Percentiles rank a stretch among this genome's conserved stretches.
These are phyloP conservation scores for Trichoderma sp. DNA, from an alignment of 2,329 filamentous ascomycete species.

Conservation along the genomic window DNA sequence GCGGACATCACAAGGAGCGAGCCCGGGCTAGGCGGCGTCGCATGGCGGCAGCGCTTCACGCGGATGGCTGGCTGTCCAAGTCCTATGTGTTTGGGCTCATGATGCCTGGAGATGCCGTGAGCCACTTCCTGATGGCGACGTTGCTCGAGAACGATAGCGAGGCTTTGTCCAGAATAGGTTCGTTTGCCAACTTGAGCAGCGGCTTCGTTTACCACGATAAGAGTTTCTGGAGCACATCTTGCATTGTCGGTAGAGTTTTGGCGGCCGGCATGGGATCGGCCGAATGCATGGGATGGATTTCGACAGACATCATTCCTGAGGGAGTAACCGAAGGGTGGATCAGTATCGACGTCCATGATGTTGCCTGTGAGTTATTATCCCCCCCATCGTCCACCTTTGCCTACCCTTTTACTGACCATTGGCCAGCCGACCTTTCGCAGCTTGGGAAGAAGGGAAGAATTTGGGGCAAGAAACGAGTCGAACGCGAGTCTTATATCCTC, in stretches of 20 bases:
- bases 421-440: constrained; percentile 53
- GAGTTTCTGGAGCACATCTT: constrained; percentile 71
- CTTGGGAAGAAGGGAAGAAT: constrained; percentile 61
- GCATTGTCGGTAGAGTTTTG: constrained; percentile 66
- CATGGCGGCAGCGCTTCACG: constrained; percentile 60
- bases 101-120: constrained; percentile 65
- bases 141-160: constrained; percentile 66
- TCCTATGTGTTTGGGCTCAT: constrained; percentile 69
- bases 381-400: neutral
- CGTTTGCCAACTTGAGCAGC: constrained; percentile 64
- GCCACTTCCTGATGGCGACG: constrained; percentile 68
- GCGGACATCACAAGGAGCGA: constrained; percentile 37
- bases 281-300: constrained; percentile 72
- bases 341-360: constrained; percentile 59
- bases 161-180: constrained; percentile 61
- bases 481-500: constrained; percentile 63
- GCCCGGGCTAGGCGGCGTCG: constrained; percentile 53
- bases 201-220: constrained; percentile 66
- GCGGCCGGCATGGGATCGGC: constrained; percentile 64
- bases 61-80: constrained; percentile 68
- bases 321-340: constrained; percentile 61
- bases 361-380: constrained; percentile 49
- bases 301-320: constrained; percentile 60
- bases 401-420: constrained; percentile 4
- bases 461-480: constrained; percentile 63